Conservation (phyloP, 2,329 filamentous ascomycete species). For the Emergomyces orientalis region DNA sequence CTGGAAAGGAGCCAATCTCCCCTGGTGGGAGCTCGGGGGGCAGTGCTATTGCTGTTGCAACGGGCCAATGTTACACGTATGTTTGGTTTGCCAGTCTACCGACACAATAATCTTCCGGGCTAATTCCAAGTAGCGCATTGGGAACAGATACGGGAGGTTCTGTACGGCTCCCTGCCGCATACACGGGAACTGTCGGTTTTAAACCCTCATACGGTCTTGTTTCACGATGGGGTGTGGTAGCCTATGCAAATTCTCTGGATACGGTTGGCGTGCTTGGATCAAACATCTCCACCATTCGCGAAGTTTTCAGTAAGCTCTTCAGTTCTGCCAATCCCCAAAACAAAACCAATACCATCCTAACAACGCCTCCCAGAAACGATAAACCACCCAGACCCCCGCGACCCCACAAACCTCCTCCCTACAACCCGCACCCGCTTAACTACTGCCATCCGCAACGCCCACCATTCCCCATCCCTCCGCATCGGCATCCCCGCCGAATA, state of each 20-base stretch:
- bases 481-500: conserved; percentile 65
- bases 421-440: conserved; percentile 45
- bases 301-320: conserved; percentile 40
- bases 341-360: conserved; percentile 7
- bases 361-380: conserved; percentile 34
- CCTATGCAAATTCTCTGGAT: conserved; percentile 87
- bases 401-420: conserved; percentile 62
- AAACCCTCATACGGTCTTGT: conserved; percentile 87
- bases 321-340: neutral
- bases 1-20: conserved; percentile 44
- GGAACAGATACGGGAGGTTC: conserved; percentile 93
- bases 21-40: conserved; percentile 89
- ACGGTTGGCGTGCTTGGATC: conserved; percentile 70
- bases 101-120: conserved; percentile 8
- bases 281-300: conserved; percentile 43
- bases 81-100: conserved; percentile 19
- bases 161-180: conserved; percentile 77
- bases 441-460: conserved; percentile 18
- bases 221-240: conserved; percentile 75
- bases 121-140: conserved; percentile 48
- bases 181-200: conserved; percentile 72
- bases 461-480: conserved; percentile 25
- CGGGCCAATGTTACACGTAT: conserved; percentile 51
- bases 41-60: conserved; percentile 73
- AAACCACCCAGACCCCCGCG: conserved; percentile 55